Base-by-base conservation (phyloP, 2,329 filamentous ascomycete species). In the Colletotrichum phormii region DNA sequence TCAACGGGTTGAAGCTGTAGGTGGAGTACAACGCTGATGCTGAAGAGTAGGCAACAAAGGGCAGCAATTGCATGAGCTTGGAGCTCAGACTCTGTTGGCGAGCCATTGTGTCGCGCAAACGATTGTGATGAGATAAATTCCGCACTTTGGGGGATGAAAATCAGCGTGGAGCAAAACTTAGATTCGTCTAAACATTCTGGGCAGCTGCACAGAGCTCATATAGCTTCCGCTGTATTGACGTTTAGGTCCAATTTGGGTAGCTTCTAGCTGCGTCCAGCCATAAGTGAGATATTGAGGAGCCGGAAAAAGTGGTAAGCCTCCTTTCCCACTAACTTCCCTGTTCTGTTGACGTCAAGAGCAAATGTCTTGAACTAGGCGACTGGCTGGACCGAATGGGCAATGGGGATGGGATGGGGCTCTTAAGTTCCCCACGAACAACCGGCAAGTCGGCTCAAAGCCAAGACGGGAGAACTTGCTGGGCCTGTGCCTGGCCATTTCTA, bases 1-100 rank as follows among this genome's bases (percentile, higher is more conserved):
- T 80, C 2, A 90, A 81, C 0, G 88, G 86, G 64, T 89, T 86
- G 78, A 90, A 90, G 65, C 78, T 79, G 75, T 88, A 89, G 2
- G 80, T 81, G 0, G 85, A 86, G 75, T 86, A 86, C 55, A 86
- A 80, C 0, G 80, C 54, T n/a, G 75, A 75, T 4, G 76, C 75
- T 18, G 75, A 75, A 55, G 64, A 62, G 33, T 18, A 64, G 29
- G 64, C 68, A 31, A 55, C 58, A 6, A 72, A 46, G 5, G 69
- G 57, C 49, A 68, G 64, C n/a, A 60, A 18, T 4, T 29, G 59
- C 26, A 72, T 33, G 59, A 72, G 59, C 42, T 46, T 69, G 53
- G 26, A 24, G 70, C 64, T 24, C 58, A 72, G 60, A 11, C 33
- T 35, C 15, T 59, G 54, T 29, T 42, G 61, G 42, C 33, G 67